Conservation (phyloP, 805 yeast species). For the Peterozyma xylosa region DNA sequence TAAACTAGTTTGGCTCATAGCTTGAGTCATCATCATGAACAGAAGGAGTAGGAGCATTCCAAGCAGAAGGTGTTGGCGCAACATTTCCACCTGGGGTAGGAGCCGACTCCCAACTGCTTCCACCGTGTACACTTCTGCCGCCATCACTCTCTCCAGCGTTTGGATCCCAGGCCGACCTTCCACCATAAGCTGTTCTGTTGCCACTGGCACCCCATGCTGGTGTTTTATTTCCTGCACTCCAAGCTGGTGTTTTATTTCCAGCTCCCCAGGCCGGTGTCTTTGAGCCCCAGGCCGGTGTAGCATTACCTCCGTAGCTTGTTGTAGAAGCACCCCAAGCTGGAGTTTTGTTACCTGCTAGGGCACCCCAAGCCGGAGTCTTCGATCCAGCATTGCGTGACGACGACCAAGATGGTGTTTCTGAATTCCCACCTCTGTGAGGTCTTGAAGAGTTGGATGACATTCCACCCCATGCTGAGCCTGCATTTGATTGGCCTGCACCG, state of each 20-base stretch:
- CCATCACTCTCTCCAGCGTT: constrained; percentile 17
- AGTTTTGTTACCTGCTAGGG: constrained; percentile 30
- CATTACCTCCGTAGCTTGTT: constrained; percentile 17
- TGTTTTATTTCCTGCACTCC: constrained; percentile 47
- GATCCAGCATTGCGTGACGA: constrained; percentile 20
- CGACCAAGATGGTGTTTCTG: constrained; percentile 31
- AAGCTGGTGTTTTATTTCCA: constrained; percentile 42
- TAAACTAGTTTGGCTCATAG: constrained; percentile 7
- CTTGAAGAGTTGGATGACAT: constrained; percentile 6
- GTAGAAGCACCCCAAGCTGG: constrained; percentile 42
- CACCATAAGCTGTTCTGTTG: constrained; percentile 25
- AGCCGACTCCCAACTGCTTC: constrained; percentile 30
- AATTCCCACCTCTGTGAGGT: constrained; percentile 9
- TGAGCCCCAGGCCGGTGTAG: constrained; percentile 24
- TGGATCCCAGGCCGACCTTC: constrained; percentile 35
- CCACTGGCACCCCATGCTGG: constrained; percentile 36
- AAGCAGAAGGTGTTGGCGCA: constrained; percentile 31
- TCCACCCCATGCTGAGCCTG: constrained; percentile 40
- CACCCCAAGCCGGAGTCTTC: constrained; percentile 34
- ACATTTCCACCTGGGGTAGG: constrained; percentile 25
- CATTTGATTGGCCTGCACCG: constrained; percentile 19
- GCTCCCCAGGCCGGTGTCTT: constrained; percentile 24
- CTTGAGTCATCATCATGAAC: constrained; percentile 10
- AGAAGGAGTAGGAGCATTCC: constrained; percentile 41
- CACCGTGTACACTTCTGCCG: constrained; percentile 22